Conservation (phyloP, 2,329 filamentous ascomycete species). For the Exophiala spinifera region DNA sequence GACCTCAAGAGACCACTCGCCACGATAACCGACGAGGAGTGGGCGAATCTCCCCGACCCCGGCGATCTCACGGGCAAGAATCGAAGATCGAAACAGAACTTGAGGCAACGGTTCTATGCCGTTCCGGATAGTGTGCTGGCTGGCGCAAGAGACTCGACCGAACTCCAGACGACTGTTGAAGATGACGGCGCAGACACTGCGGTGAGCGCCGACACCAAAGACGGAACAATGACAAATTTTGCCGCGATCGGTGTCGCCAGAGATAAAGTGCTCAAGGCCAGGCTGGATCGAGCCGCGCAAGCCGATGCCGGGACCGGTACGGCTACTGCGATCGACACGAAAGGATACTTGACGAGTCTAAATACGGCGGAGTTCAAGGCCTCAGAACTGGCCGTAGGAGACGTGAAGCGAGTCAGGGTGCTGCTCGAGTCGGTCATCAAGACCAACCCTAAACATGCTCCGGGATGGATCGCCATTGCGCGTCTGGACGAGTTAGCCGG, state of each 20-base stretch:
- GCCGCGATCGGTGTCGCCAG: conserved; percentile 93
- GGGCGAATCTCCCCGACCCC: conserved; percentile 92
- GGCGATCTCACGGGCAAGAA: conserved; percentile 96
- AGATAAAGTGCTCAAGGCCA: conserved; percentile 93
- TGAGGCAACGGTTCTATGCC: conserved; percentile 85
- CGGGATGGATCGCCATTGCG: conserved; percentile 93
- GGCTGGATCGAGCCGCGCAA: conserved; percentile 81
- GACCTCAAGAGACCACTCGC: conserved; percentile 89
- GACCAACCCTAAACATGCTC: conserved; percentile 90
- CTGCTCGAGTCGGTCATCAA: conserved; percentile 96
- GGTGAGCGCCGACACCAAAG: conserved; percentile 49
- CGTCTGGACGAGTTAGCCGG: conserved; percentile 89
- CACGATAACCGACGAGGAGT: conserved; percentile 89
- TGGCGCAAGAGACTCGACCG: conserved; percentile 72
- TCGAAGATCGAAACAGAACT: conserved; percentile 75
- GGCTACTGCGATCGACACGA: conserved; percentile 87
- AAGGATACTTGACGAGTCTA: conserved; percentile 91
- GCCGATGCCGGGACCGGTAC: conserved; percentile 70
- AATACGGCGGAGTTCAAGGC: conserved; percentile 77
- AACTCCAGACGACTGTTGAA: conserved; percentile 83
- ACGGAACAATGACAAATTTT: conserved; percentile 97
- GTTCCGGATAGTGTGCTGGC: conserved; percentile 95
- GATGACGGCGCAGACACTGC: conserved; percentile 65
- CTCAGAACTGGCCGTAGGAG: conserved; percentile 80
- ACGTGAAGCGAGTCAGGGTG: conserved; percentile 89